Evolutionary conservation across 257 asterid genomes (phyloP).

Genomic region (Vinca minor): DNA sequence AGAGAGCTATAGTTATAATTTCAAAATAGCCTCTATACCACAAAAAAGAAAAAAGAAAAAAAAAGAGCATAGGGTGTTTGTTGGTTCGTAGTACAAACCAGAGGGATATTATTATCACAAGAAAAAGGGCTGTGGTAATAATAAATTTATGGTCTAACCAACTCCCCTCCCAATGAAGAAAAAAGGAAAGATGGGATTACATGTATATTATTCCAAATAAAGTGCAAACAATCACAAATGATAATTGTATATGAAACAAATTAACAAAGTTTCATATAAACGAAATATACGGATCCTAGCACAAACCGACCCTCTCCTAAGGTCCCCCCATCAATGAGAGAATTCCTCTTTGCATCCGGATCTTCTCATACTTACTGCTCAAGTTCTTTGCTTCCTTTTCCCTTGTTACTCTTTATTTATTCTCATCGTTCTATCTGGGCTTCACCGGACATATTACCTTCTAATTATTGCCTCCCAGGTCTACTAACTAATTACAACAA

Average conservation of each 20-base stretch:
- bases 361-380: background rate
- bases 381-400: background rate
- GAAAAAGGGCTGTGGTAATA: background rate
- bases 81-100: background rate
- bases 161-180: background rate
- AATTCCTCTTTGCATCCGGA: conserved; percentile 1
- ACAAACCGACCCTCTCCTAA: background rate
- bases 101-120: background rate
- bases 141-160: background rate
- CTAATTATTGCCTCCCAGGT: background rate
- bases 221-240: no score
- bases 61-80: background rate
- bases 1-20: conserved; percentile 6
- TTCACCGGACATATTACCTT: background rate
- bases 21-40: background rate
- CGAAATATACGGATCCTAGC: background rate
- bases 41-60: no score
- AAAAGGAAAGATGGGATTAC: background rate
- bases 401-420: background rate
- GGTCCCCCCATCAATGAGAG: background rate
- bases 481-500: background rate
- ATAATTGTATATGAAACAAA: background rate
- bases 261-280: no score
- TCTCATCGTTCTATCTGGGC: background rate
- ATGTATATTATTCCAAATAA: background rate